phyloP scores from a whole-genome alignment of 768 basidiomycete species.

The Lactarius akahatsu region DNA sequence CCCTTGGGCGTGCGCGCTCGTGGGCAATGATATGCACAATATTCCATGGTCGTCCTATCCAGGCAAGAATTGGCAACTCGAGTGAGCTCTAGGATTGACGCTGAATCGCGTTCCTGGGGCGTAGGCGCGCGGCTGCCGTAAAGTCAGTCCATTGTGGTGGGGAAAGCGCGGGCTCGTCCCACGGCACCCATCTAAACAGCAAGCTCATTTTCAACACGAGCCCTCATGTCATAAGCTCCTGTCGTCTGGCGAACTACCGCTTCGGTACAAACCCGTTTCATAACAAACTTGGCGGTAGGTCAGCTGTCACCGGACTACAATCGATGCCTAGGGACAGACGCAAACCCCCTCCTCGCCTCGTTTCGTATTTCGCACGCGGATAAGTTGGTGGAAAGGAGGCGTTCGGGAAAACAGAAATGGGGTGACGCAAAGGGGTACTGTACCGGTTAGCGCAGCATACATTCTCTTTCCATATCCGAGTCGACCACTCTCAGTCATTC shows the following conservation, averaged over 20 bases:
- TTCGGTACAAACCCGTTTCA: neutral
- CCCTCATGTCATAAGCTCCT: neutral
- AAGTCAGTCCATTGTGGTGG: neutral
- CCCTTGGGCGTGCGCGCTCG: neutral
- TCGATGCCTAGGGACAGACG: neutral
- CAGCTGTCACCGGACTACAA: neutral
- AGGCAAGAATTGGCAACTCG: neutral
- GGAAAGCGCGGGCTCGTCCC: neutral
- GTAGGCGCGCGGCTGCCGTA: neutral
- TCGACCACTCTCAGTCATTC: neutral
- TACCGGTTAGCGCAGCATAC: neutral
- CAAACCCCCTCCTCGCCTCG: neutral
- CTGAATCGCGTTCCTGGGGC: neutral
- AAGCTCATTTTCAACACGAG: neutral
- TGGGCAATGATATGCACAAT: neutral
- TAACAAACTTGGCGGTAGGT: neutral
- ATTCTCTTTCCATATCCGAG: neutral
- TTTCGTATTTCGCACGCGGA: neutral
- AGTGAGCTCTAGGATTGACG: neutral
- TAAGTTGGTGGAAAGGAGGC: neutral
- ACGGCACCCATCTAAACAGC: neutral
- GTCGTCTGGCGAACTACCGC: neutral
- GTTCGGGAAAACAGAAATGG: constrained; percentile 1
- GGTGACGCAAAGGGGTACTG: neutral
- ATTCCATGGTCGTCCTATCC: neutral